Evolutionary conservation across 257 asterid genomes (phyloP).

Genomic region (Primulina huaijiensis): DNA sequence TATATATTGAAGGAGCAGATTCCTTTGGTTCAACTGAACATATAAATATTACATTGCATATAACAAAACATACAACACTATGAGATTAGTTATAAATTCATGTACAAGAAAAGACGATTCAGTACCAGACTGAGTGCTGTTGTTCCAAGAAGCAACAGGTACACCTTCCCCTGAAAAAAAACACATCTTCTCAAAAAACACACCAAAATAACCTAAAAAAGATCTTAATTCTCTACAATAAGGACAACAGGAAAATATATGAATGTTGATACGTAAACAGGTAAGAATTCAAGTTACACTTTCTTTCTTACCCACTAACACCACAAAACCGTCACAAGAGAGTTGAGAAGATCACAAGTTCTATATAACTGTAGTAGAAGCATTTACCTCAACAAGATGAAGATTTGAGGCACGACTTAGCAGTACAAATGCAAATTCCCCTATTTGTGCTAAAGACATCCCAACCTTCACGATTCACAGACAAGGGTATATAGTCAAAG

Average conservation of each 20-base stretch:
- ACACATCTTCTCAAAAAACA: neutral
- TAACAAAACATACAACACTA: neutral
- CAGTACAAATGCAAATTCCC: conserved; percentile 95
- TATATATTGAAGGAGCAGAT: conserved; percentile 5
- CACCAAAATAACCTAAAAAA: neutral
- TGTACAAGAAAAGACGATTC: conserved; percentile 3
- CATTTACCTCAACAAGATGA: conserved; percentile 93
- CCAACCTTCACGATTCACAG: conserved; percentile 61
- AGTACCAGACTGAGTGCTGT: conserved; percentile 87
- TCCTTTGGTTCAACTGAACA: neutral
- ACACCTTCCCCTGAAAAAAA: conserved; percentile 46
- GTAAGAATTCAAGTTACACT: neutral
- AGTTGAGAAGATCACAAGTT: conserved; percentile 12
- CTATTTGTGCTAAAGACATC: conserved; percentile 97
- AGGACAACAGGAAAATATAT: neutral
- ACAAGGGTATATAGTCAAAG: conserved; percentile 19
- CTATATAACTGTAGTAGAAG: conserved; percentile 13
- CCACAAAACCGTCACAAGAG: neutral
- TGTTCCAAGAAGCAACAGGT: conserved; percentile 93
- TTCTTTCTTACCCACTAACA: neutral
- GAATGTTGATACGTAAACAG: neutral
- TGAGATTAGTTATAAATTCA: neutral
- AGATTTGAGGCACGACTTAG: conserved; percentile 99
- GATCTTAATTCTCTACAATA: neutral
- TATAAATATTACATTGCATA: neutral